Conservation (phyloP, 139 green algal genomes). For the Asterochloris sp. region DNA sequence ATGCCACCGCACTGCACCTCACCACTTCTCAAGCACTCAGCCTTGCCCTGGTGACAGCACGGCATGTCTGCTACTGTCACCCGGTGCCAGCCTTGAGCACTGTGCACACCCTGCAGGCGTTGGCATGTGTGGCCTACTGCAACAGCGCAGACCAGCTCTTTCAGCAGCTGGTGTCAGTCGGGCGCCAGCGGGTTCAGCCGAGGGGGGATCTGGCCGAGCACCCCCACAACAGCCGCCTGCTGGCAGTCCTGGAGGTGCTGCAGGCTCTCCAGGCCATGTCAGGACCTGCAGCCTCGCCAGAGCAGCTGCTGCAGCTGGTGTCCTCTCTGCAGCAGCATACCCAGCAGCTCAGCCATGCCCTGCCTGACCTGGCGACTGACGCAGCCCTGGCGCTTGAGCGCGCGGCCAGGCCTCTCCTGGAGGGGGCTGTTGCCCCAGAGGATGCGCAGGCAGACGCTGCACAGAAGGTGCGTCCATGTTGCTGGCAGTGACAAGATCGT, state of each 20-base stretch:
- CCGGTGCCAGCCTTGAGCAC: background rate
- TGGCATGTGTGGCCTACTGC: conserved; percentile 3
- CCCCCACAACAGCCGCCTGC: background rate
- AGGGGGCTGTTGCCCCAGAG: background rate
- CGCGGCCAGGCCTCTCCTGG: background rate
- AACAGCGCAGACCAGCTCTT: background rate
- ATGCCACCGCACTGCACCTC: background rate
- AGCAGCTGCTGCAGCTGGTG: background rate
- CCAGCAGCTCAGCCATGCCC: background rate
- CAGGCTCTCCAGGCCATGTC: background rate
- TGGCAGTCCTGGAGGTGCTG: conserved; percentile 3
- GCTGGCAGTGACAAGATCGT: no score
- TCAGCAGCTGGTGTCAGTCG: background rate
- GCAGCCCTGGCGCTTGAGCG: background rate
- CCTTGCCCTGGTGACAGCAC: no score
- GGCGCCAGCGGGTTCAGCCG: background rate
- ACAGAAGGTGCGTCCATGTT: background rate
- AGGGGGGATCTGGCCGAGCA: background rate
- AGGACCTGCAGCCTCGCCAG: background rate
- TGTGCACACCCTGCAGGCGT: background rate
- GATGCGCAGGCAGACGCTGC: background rate
- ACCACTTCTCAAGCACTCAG: background rate
- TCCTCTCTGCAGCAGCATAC: background rate
- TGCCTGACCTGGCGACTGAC: conserved; percentile 10
- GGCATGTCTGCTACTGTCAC: background rate